phyloP scores from a whole-genome alignment of 129 eudicot genomes.

The Erigeron canadensis region DNA sequence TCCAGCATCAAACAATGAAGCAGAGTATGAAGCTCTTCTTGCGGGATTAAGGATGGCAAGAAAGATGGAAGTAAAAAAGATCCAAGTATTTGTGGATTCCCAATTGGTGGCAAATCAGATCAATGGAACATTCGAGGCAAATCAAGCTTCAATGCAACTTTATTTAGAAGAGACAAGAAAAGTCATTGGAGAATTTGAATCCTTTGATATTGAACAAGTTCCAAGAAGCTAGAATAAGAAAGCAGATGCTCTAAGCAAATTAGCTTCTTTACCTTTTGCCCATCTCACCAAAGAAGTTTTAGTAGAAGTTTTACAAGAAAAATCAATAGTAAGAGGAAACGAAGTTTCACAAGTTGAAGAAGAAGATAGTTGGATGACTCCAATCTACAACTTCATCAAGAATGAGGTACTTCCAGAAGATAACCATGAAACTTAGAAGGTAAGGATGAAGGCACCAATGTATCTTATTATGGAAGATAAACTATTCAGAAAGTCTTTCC shows the following conservation, averaged over 20 bases:
- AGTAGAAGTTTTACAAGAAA: neutral
- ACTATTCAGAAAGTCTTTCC: neutral
- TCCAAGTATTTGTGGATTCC: too few relatives aligned
- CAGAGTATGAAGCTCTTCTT: too few relatives aligned
- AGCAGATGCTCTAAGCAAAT: neutral
- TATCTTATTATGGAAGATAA: neutral
- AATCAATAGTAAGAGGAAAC: neutral
- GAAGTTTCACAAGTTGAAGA: neutral
- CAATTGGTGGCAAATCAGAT: too few relatives aligned
- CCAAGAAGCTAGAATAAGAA: too few relatives aligned
- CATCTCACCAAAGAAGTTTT: neutral
- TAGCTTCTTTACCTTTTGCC: neutral
- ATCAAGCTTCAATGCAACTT: too few relatives aligned
- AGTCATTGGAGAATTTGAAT: too few relatives aligned
- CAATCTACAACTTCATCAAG: neutral
- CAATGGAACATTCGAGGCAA: too few relatives aligned
- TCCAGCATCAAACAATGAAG: too few relatives aligned
- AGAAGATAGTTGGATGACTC: neutral
- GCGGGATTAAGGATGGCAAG: too few relatives aligned
- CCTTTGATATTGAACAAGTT: too few relatives aligned
- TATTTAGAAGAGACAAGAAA: too few relatives aligned
- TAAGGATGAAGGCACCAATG: neutral
- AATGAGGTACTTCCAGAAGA: neutral
- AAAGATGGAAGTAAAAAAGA: too few relatives aligned
- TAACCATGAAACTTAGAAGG: neutral